phyloP scores from a whole-genome alignment of 371 early-diverging fungal species.

The Dinochytrium kinnereticum region DNA sequence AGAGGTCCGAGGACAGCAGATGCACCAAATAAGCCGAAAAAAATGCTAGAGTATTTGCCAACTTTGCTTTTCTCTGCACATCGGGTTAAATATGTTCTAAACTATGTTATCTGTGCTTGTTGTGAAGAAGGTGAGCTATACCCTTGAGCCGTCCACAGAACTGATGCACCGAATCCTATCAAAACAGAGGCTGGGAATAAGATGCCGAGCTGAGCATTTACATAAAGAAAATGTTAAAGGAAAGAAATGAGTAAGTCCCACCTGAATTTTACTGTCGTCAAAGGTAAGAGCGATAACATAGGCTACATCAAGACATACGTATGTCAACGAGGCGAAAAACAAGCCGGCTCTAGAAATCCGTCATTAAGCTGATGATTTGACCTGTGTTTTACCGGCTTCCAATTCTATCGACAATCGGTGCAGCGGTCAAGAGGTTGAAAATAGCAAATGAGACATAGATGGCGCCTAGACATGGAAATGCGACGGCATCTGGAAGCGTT shows the following conservation, averaged over 20 bases:
- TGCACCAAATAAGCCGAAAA: slow-evolving; percentile 26
- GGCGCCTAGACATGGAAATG: slow-evolving; percentile 21
- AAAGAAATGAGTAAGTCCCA: neutral
- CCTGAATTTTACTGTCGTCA: slow-evolving; percentile 17
- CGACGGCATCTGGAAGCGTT: slow-evolving; percentile 21
- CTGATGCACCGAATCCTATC: slow-evolving; percentile 22
- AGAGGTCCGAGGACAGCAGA: slow-evolving; percentile 24
- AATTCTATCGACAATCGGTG: slow-evolving; percentile 24
- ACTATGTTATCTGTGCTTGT: neutral
- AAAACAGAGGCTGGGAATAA: slow-evolving; percentile 21
- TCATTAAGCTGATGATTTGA: neutral
- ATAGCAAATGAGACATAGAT: slow-evolving; percentile 33
- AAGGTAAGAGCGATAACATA: slow-evolving; percentile 19
- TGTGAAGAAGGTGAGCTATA: neutral
- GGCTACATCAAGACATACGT: slow-evolving; percentile 12
- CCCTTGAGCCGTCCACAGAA: slow-evolving; percentile 34
- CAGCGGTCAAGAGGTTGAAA: slow-evolving; percentile 32
- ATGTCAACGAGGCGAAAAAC: slow-evolving; percentile 23
- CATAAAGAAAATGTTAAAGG: neutral
- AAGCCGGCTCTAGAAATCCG: slow-evolving; percentile 12
- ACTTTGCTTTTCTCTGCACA: slow-evolving; percentile 13
- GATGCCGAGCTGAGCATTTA: slow-evolving; percentile 1
- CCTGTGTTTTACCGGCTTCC: slow-evolving; percentile 7
- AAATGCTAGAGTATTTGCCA: slow-evolving; percentile 28
- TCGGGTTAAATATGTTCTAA: slow-evolving; percentile 25